Base-by-base conservation (phyloP, 2,329 filamentous ascomycete species). In the Waltergamsia citrina region DNA sequence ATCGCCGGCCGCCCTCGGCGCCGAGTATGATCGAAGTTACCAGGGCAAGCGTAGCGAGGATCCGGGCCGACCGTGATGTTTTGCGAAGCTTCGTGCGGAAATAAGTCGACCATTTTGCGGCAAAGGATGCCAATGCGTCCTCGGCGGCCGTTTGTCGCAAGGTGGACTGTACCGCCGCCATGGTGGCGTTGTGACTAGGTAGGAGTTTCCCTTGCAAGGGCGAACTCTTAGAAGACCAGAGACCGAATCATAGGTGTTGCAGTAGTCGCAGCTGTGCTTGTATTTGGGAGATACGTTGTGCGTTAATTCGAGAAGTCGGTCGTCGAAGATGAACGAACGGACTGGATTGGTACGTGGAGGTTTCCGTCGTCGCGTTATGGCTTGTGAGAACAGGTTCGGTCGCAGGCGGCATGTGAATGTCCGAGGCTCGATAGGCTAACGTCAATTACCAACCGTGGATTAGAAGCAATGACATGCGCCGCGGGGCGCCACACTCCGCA, bases 91-190 rank as follows among this genome's bases (percentile, higher is more conserved):
- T 68, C 38, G 63, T 59, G 41, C 65, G 65, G 34, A 78, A 56
- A 32, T 72, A 55, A 16, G 57, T 54, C 14, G 64, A 56, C 59
- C 79, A 81, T 47, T 72, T 76, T 34, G 75, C 65, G 48, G 79
- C 54, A 36, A 86, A 74, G 28, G 67, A 65, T 22, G 75, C 67
- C 50, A 87, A 63, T 49, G 80, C 73, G 57, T 82, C 78, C 56
- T 83, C 73, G 45, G 75, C 71, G 31, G 65, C 69, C 46, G 73
- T 71, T 46, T 69, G 65, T 44, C 78, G 77, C 46, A 95, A 69
- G 5, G 83, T 94, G 36, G 90, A 95, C 64, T 94, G 88, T 43
- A 20, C n/a, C 7, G 71, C 81, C 41, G 86, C 85, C 90, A 95
- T 95, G 38, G 33, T 40, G 41, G 34, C 36, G 26, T 4, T 28